Evolutionary conservation across 2,329 filamentous ascomycete genomes (phyloP), one percentile per base, ranked within the genome.

Genomic region (Tolypocladium amazonense): DNA sequence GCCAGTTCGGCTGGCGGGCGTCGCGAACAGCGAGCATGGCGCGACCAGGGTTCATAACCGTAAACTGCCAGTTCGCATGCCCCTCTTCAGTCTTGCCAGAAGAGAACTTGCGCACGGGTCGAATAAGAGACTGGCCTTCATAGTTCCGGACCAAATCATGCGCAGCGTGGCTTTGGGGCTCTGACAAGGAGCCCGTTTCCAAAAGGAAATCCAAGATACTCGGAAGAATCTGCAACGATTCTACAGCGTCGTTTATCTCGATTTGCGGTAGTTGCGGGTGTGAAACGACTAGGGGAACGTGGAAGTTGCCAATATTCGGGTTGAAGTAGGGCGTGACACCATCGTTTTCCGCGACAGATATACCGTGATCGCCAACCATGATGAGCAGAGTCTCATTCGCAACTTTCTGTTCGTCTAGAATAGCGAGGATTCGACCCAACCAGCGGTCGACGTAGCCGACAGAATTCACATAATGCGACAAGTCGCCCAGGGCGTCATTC

Each of bases 121-220:
- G 70, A 39, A 74, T 67, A 1, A 73, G 65, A 0, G 72, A 73
- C 56, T 73, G 70, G 8, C 72, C 72, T 52, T 73, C 72, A 52
- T 72, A 73, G 56, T 73, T 72, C 50, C 66, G 64, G 2, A 71
- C 61, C 14, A 73, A 65, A 33, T 73, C 71, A 4, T 59, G 62
- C 0, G 70, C 70, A 14, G 68, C 69, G 8, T 59, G 56, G 15
- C 63, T 60, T 20, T 68, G 65, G 38, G 66, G 60, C 6, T 61
- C 58, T 45, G 66, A 66, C 53, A 74, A 65, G 15, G 72, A 74
- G 38, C 66, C 67, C 6, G 67, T 72, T 60, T 71, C 70, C 57
- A 72, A 61, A 35, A 73, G 69, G 0, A 73, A 64, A 45, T 73
- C 72, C 38, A 73, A 66, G 25, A 73, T 70, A 4, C 70, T 72